Base-by-base conservation (phyloP, 2,329 filamentous ascomycete species). In the Tothia fuscella region DNA sequence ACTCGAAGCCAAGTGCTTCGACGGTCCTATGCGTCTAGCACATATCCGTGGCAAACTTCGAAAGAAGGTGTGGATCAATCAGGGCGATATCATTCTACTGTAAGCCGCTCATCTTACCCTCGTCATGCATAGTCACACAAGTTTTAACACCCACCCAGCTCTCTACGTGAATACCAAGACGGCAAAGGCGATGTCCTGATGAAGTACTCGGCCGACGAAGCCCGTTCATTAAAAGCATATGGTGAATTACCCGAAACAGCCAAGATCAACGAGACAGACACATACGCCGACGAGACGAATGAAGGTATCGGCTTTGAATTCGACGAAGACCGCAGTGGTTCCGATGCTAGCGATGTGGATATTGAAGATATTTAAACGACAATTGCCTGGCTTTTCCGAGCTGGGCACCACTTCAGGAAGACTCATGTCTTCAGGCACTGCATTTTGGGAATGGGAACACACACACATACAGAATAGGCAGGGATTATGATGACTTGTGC, bases 1-100 rank as follows among this genome's bases (percentile, higher is more conserved):
- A 54, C 78, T 95, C 37, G 87, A 94, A 66, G 87, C 87, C 14
- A 71, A 87, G 53, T 96, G 89, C 71, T 98, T 98, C 65, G 91
- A 96, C 62, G 89, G 89, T 60, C 79, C 82, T 52, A 87, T 87
- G 64, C 80, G 86, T 47, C 76, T 86, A 30, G 84, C 81, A 50
- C 81, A 89, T 62, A 86, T 85, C 56, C 86, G 89, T 50, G 89
- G 89, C 68, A 96, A 98, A 70, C 83, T 98, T 57, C 80, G 91
- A 58, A 98, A 98, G 77, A 98, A 98, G 77, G 91, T 96, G 65
- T 95, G 87, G 87, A 95, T 95, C 75, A 95, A 94, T 74, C 87
- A 94, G 70, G 87, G 87, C 59, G 86, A 94, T 63, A 94, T 94
- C 62, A 88, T 89, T 62, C 76, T 89, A 34, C 72, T 89, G 32